Base-by-base conservation (phyloP, 1,284 basidiomycete species). In the Tilletiopsis washingtonensis region DNA sequence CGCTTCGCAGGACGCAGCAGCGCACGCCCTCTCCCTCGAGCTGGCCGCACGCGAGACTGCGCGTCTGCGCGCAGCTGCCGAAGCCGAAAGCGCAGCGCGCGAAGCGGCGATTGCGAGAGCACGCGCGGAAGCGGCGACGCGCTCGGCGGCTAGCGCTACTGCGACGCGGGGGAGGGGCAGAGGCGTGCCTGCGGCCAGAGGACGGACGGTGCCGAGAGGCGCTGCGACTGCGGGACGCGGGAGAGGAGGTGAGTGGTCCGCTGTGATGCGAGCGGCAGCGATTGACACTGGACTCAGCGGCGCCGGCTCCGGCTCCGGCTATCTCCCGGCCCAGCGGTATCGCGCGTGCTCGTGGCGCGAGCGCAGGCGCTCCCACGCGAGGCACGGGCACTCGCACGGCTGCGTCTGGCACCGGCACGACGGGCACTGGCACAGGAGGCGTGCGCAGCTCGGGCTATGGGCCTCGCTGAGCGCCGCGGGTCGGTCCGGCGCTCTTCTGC, bases 21-120 rank as follows among this genome's bases (percentile, higher is more conserved):
- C 57, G 1, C 62, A 65, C 40, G 56, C 43, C 5, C 40, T 59
- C 12, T 49, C 46, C 3, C 40, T 64, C 5, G 58, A 54, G 4
- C 51, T 60, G 1, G 57, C 57, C 3, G 51, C 62, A 39, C 41
- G 58, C 15, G 62, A 64, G 43, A 62, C 56, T 21, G 49, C 53
- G 20, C 45, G 60, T 2, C 43, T 56, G 3, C 46, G 53, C 32
- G 62, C 47, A 3, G 57, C 29, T 34, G 29, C 29, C 9, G 29
- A 58, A 45, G 62, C 56, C 3, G 29, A 60, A 34, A 32, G 43
- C 14, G 54, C 54, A 29, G 53, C 57, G 15, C 45, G 51, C 25
- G 44, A 54, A 5, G 53, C 50, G 2, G 56, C 50, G 21, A 40
- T 45, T 26, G 44, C 32, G 34, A 34, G 29, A 34, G 29, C 29